Conservation (phyloP, 306 rosid genomes). For the Alnus glutinosa region DNA sequence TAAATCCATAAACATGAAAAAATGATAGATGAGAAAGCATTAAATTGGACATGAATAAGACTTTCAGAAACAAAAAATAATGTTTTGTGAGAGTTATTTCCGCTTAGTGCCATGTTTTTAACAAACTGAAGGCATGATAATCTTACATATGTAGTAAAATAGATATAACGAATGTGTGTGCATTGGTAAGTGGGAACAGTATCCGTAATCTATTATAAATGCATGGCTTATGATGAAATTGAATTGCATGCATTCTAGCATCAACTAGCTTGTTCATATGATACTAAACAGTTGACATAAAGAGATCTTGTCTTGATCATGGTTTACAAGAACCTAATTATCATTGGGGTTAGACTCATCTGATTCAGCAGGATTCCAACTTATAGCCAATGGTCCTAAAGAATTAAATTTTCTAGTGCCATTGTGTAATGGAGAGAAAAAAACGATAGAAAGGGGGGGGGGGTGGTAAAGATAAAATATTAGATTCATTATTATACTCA, state of each 20-base stretch:
- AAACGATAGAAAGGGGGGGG: not conserved
- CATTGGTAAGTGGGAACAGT: not conserved
- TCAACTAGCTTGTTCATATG: conserved; percentile 5
- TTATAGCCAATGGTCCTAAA: not conserved
- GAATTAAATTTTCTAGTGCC: not conserved
- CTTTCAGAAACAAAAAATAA: not conserved
- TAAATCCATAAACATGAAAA: not conserved
- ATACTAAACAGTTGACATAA: not conserved
- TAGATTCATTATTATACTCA: not conserved
- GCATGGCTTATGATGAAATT: conserved; percentile 9
- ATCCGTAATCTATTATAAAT: not conserved
- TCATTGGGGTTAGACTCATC: conserved; percentile 5
- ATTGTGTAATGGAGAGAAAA: not conserved
- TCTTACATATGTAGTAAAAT: not conserved
- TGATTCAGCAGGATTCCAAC: conserved; percentile 10
- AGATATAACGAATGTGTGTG: not conserved
- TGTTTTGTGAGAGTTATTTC: not conserved
- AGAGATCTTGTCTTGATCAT: not conserved
- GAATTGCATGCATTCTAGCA: not conserved
- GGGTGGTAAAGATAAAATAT: not conserved
- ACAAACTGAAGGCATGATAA: not conserved
- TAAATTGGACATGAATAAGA: not conserved
- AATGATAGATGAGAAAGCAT: not conserved
- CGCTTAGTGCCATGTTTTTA: not conserved
- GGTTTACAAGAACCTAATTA: not conserved